A percentile compares a stretch with the other conserved stretches of the same genome.
Conservation (phyloP, 1,139 yeast species). For the Pneumocystis sp. region DNA sequence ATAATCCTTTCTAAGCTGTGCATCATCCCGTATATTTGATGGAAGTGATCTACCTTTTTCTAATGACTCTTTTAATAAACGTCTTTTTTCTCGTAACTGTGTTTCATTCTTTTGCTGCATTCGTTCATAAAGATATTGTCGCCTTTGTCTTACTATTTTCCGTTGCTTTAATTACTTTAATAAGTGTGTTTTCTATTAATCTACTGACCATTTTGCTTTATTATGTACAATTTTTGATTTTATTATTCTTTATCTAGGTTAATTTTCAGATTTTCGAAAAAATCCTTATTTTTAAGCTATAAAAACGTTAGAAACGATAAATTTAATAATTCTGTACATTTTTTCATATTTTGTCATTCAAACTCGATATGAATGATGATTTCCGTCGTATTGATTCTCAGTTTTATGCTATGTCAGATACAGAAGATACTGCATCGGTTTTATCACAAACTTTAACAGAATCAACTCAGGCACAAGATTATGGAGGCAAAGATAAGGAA, state of each 20-base stretch:
- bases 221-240: too few relatives aligned
- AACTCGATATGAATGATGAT: not conserved
- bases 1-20: slow-evolving; percentile 61
- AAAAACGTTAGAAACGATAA: not conserved
- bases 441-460: not conserved
- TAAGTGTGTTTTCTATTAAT: not conserved
- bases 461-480: not conserved
- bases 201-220: not conserved
- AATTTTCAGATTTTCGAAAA: not conserved
- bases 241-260: not conserved
- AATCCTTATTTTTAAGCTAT: not conserved
- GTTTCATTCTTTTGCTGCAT: slow-evolving; percentile 85
- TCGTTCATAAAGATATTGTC: slow-evolving; percentile 80
- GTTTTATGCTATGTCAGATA: not conserved
- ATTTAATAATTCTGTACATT: not conserved
- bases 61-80: slow-evolving; percentile 68
- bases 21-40: slow-evolving; percentile 80
- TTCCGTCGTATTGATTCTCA: not conserved
- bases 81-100: slow-evolving; percentile 69
- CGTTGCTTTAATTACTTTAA: slow-evolving; percentile 25
- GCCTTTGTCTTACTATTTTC: slow-evolving; percentile 87
- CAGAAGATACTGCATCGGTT: not conserved
- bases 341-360: not conserved
- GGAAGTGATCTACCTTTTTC: slow-evolving; percentile 86
- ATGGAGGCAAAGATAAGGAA: not conserved